phyloP scores from a whole-genome alignment of 2,329 filamentous ascomycete species.

The Monosporascus sp. region DNA sequence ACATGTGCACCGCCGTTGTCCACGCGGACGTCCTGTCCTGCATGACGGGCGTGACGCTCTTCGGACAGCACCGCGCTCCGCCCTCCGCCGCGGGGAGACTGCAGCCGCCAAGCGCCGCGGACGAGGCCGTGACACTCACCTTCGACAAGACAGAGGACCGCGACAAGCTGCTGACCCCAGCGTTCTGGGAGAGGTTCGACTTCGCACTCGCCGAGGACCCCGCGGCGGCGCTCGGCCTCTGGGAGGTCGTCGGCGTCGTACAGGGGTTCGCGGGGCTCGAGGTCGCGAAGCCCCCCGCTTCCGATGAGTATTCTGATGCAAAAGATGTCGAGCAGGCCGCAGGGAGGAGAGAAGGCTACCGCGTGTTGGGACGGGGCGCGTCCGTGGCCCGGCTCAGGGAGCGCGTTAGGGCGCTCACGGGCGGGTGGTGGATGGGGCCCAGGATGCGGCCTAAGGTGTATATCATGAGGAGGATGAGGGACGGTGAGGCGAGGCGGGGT shows the following conservation, averaged over 20 bases:
- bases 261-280: conserved; percentile 56
- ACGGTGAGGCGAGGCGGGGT: conserved; percentile 21
- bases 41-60: conserved; percentile 67
- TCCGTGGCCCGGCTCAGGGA: conserved; percentile 34
- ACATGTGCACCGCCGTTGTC: conserved; percentile 36
- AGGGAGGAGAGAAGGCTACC: conserved; percentile 7
- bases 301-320: neutral
- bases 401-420: conserved; percentile 39
- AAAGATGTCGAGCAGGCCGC: conserved; percentile 17
- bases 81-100: conserved; percentile 9
- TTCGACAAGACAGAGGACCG: conserved; percentile 62
- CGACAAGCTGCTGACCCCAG: conserved; percentile 35
- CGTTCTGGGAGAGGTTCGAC: conserved; percentile 61
- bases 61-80: conserved; percentile 44
- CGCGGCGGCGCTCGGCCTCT: conserved; percentile 39
- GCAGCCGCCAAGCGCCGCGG: too few relatives aligned
- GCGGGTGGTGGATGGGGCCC: conserved; percentile 62
- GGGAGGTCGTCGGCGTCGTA: conserved; percentile 53
- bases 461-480: conserved; percentile 37
- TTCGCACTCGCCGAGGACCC: conserved; percentile 56
- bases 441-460: conserved; percentile 52
- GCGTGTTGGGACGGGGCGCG: conserved; percentile 41
- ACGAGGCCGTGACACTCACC: conserved; percentile 24
- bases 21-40: conserved; percentile 64
- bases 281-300: conserved; percentile 40